Conservation (phyloP, 768 basidiomycete species). For the Sporobolomyces pararoseus region DNA sequence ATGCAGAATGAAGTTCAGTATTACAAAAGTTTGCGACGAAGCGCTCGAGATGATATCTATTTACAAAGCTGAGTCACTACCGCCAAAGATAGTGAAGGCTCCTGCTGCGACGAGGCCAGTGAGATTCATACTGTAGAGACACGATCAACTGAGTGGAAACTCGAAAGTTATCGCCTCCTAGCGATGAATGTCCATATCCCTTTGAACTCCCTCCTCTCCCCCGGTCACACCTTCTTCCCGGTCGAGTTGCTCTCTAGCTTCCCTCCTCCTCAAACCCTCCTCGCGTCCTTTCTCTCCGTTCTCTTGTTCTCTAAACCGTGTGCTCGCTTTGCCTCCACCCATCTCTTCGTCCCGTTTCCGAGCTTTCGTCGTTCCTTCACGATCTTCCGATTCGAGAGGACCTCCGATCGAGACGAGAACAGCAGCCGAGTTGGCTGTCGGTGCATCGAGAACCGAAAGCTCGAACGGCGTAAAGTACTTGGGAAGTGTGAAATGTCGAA, state of each 20-base stretch:
- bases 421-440: conserved; percentile 59
- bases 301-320: background rate
- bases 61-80: too few species aligned
- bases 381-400: conserved; percentile 35
- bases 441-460: conserved; percentile 77
- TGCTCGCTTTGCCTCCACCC: background rate
- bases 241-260: background rate
- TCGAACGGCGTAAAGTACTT: conserved; percentile 68
- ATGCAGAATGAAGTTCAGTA: too few species aligned
- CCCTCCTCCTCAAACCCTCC: conserved; percentile 8
- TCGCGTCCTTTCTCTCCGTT: conserved; percentile 9
- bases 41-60: too few species aligned
- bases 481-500: conserved; percentile 69
- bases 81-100: too few species aligned
- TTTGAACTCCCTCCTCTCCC: conserved; percentile 5
- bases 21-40: too few species aligned
- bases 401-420: conserved; percentile 45
- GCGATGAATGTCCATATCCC: conserved; percentile 6
- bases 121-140: too few species aligned
- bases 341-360: background rate
- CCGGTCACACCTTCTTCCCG: conserved; percentile 1
- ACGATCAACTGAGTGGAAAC: too few species aligned
- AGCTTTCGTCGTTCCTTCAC: background rate
- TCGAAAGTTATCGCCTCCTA: too few species aligned
- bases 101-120: too few species aligned